Percentiles rank a stretch among this genome's conserved stretches.
Conservation (phyloP, 176 grass and related monocot genomes). For the Raddia distichophylla region DNA sequence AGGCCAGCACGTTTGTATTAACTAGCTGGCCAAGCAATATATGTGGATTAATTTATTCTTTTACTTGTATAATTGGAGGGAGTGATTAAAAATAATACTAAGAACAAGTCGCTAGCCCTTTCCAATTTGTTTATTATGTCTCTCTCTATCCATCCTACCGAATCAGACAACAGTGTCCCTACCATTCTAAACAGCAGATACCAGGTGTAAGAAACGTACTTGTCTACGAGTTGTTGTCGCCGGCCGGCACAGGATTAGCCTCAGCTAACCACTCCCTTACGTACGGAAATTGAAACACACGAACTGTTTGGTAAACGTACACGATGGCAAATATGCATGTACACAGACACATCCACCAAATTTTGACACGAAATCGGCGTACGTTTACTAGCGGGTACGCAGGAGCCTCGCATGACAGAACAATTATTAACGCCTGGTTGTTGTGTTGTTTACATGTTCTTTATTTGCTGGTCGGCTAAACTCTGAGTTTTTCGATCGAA, state of each 20-base stretch:
- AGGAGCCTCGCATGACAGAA: not conserved
- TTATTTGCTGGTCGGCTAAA: too few species aligned
- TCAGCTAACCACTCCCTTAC: not conserved
- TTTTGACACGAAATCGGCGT: conserved; percentile 25
- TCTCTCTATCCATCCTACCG: not conserved
- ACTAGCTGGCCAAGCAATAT: not conserved
- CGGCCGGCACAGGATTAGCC: conserved; percentile 14
- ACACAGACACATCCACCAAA: not conserved
- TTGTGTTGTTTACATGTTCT: too few species aligned
- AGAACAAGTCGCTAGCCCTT: not conserved
- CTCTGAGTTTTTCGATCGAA: too few species aligned
- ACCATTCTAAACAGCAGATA: not conserved
- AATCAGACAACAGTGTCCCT: conserved; percentile 1
- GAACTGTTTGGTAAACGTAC: not conserved
- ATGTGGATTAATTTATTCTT: not conserved
- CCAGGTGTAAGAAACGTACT: conserved; percentile 4
- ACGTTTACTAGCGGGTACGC: not conserved
- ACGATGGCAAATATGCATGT: not conserved
- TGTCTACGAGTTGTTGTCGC: conserved; percentile 1
- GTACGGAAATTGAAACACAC: not conserved
- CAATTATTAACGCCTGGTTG: not conserved
- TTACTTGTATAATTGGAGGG: too few species aligned
- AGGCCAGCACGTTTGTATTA: conserved; percentile 18
- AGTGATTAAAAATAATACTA: not conserved
- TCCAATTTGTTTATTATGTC: not conserved